Percentiles rank a stretch among this genome's conserved stretches.
Conservation (phyloP, 257 asterid genomes). For the Euphrasia confusa region DNA sequence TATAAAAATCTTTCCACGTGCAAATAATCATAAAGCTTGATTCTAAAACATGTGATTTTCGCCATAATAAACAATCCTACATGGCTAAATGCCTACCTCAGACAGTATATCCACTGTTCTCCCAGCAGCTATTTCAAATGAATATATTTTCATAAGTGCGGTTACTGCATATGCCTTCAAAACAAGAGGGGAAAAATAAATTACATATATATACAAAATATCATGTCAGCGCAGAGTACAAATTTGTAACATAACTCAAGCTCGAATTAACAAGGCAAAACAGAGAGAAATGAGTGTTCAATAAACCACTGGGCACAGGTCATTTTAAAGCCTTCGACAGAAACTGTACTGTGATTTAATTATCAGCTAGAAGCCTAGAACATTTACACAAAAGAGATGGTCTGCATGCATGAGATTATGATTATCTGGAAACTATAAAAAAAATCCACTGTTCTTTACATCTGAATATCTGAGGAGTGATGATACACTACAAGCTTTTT, state of each 20-base stretch:
- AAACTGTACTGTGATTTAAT: neutral
- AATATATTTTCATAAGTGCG: conserved; percentile 80
- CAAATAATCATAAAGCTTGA: conserved; percentile 18
- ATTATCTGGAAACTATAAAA: conserved; percentile 17
- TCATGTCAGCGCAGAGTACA: neutral
- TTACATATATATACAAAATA: conserved; percentile 12
- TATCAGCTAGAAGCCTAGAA: conserved; percentile 1
- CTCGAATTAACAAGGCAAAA: conserved; percentile 4
- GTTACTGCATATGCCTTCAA: conserved; percentile 85
- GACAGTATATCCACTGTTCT: conserved; percentile 79
- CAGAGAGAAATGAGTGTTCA: conserved; percentile 13
- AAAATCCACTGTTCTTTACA: conserved; percentile 3
- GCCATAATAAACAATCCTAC: conserved; percentile 3
- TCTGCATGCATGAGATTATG: conserved; percentile 2
- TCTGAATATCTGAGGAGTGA: neutral
- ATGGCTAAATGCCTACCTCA: conserved; percentile 52
- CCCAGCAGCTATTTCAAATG: conserved; percentile 94
- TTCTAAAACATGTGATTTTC: neutral
- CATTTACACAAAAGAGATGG: neutral
- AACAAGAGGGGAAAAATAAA: conserved; percentile 25
- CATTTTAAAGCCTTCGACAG: conserved; percentile 18
- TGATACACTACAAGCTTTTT: neutral
- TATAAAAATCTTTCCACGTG: conserved; percentile 19
- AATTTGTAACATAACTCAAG: neutral
- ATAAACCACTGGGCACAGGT: conserved; percentile 6